Percentiles rank a stretch among this genome's conserved stretches.
Conservation (phyloP, 2,329 filamentous ascomycete species). For the Chaetomiaceae sp. region DNA sequence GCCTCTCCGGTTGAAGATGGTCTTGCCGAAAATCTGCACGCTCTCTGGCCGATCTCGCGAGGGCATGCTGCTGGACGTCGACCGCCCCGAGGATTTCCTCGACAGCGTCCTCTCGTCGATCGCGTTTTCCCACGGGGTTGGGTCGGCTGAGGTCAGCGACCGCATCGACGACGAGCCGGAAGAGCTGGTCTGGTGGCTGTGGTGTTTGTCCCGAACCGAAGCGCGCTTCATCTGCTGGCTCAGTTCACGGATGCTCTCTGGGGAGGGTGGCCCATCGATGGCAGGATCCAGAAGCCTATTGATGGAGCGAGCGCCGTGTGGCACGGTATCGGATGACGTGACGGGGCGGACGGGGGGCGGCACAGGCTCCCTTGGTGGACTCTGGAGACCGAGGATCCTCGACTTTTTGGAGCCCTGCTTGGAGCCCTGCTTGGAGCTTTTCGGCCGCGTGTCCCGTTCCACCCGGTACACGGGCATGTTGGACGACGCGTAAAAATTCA, state of each 20-base stretch:
- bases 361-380: constrained; percentile 3
- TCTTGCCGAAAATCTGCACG: constrained; percentile 53
- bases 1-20: constrained; percentile 50
- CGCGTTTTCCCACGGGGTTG: constrained; percentile 44
- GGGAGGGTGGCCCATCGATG: constrained; percentile 55
- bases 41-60: constrained; percentile 52
- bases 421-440: constrained; percentile 2
- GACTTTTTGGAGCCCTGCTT: constrained; percentile 20
- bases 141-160: constrained; percentile 39
- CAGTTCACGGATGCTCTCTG: constrained; percentile 52
- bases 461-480: constrained; percentile 24
- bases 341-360: constrained; percentile 13
- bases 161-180: constrained; percentile 51
- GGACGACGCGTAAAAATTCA: constrained; percentile 27
- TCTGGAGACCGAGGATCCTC: constrained; percentile 12
- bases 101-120: constrained; percentile 45
- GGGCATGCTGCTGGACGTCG: constrained; percentile 46
- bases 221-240: constrained; percentile 53
- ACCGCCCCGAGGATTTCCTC: constrained; percentile 51
- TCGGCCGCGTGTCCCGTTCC: constrained; percentile 14
- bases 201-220: constrained; percentile 42
- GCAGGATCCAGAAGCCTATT: constrained; percentile 50
- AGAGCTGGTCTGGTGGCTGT: constrained; percentile 43
- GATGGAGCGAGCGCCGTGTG: constrained; percentile 22
- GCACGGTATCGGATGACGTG: constrained; percentile 11